Evolutionary conservation across 164 flowering plant species (phyloP).

Genomic region (Akebia trifoliata): DNA sequence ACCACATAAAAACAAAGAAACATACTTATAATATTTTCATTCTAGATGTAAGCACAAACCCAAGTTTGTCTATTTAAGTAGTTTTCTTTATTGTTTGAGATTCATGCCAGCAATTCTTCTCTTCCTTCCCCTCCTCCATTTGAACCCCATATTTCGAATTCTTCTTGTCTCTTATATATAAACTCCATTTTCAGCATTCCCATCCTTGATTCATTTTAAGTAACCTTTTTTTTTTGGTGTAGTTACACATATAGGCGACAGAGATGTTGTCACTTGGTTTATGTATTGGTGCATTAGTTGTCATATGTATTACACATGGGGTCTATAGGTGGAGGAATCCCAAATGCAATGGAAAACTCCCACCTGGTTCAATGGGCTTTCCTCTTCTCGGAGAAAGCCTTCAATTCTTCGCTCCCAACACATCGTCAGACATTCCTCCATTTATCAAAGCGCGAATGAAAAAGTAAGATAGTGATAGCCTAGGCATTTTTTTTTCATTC

Average conservation of each 20-base stretch:
- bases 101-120: slow-evolving; percentile 46
- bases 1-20: slow-evolving; percentile 18
- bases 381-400: slow-evolving; percentile 38
- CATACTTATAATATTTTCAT: slow-evolving; percentile 10
- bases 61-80: slow-evolving; percentile 50
- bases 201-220: slow-evolving; percentile 12
- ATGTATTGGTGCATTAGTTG: slow-evolving; percentile 20
- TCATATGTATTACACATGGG: slow-evolving; percentile 27
- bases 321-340: slow-evolving; percentile 37
- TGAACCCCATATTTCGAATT: slow-evolving; percentile 19
- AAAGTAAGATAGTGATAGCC: slow-evolving; percentile 20
- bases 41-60: slow-evolving; percentile 23
- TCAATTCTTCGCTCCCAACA: slow-evolving; percentile 34
- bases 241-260: neutral
- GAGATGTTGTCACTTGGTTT: slow-evolving; percentile 24
- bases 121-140: slow-evolving; percentile 31
- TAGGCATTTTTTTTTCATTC: neutral
- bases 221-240: slow-evolving; percentile 4
- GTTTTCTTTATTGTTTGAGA: slow-evolving; percentile 28
- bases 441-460: slow-evolving; percentile 30
- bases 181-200: slow-evolving; percentile 13
- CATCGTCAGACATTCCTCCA: slow-evolving; percentile 27
- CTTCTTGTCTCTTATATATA: slow-evolving; percentile 12
- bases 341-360: slow-evolving; percentile 30
- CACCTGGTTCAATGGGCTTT: slow-evolving; percentile 40